Conservation (phyloP, 805 yeast species). For the Kregervanrija fluxuum region DNA sequence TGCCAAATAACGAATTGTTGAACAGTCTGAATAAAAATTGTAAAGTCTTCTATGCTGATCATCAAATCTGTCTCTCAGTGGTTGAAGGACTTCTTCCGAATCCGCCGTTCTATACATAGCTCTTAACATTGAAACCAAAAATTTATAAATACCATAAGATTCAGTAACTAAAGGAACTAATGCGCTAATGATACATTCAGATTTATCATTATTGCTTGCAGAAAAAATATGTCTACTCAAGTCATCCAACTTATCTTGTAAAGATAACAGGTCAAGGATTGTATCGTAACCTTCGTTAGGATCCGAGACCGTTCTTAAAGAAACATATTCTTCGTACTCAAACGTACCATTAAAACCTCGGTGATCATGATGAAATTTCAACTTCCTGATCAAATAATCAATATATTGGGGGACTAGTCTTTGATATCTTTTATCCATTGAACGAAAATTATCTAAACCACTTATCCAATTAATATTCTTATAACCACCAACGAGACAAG, state of each 20-base stretch:
- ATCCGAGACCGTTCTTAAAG: conserved; percentile 79
- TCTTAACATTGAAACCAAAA: conserved; percentile 81
- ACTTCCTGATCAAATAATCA: conserved; percentile 58
- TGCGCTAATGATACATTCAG: conserved; percentile 78
- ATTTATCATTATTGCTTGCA: conserved; percentile 43
- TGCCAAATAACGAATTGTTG: conserved; percentile 73
- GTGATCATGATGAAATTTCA: conserved; percentile 77
- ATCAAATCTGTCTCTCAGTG: conserved; percentile 62
- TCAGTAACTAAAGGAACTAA: conserved; percentile 87
- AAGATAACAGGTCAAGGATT: conserved; percentile 71
- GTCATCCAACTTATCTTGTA: conserved; percentile 79
- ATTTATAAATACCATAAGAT: conserved; percentile 87
- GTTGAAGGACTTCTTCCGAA: conserved; percentile 68
- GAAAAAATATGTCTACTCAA: conserved; percentile 70
- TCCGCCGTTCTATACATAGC: conserved; percentile 74
- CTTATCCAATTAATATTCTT: conserved; percentile 72
- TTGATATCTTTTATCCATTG: conserved; percentile 50
- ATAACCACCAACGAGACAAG: conserved; percentile 73
- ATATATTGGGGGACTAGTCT: conserved; percentile 73
- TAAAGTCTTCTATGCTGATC: conserved; percentile 63
- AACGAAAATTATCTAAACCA: conserved; percentile 54
- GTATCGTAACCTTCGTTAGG: conserved; percentile 96
- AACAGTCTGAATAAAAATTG: conserved; percentile 87
- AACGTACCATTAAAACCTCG: conserved; percentile 91
- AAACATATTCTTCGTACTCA: conserved; percentile 91